A percentile compares a stretch with the other conserved stretches of the same genome.
Conservation (phyloP, 192 early-diverging fungal genomes). For the Coemansia sp. region DNA sequence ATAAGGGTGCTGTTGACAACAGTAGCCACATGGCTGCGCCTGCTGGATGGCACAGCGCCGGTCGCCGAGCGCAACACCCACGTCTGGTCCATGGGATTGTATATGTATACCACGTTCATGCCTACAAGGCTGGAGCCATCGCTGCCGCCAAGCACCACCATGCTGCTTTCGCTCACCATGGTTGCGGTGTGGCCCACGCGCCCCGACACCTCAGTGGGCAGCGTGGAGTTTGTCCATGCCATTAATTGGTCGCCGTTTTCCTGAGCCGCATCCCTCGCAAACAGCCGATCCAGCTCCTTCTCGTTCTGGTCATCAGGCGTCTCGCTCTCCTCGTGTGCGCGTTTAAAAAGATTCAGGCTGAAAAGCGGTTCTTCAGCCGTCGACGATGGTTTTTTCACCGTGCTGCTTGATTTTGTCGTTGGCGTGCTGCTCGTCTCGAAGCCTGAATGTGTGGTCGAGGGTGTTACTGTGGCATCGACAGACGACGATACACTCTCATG, state of each 20-base stretch:
- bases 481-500: neutral
- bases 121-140: slow-evolving; percentile 20
- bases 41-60: slow-evolving; percentile 22
- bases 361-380: neutral
- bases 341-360: neutral
- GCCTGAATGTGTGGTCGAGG: neutral
- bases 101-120: slow-evolving; percentile 32
- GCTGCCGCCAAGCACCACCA: slow-evolving; percentile 53
- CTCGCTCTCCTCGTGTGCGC: neutral
- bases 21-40: slow-evolving; percentile 44
- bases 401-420: neutral
- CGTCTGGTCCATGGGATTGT: slow-evolving; percentile 22
- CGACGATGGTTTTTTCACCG: neutral
- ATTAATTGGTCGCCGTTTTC: slow-evolving; percentile 18
- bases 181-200: slow-evolving; percentile 43
- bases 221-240: slow-evolving; percentile 38
- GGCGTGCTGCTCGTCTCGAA: neutral
- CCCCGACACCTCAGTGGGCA: slow-evolving; percentile 32
- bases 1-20: slow-evolving; percentile 36
- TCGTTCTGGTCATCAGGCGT: neutral
- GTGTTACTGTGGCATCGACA: slow-evolving; percentile 3
- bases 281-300: neutral
- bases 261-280: neutral
- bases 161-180: slow-evolving; percentile 24
- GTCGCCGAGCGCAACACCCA: slow-evolving; percentile 33